Conservation (phyloP, 441 rosid species). For the Rhodomyrtus psidioides region DNA sequence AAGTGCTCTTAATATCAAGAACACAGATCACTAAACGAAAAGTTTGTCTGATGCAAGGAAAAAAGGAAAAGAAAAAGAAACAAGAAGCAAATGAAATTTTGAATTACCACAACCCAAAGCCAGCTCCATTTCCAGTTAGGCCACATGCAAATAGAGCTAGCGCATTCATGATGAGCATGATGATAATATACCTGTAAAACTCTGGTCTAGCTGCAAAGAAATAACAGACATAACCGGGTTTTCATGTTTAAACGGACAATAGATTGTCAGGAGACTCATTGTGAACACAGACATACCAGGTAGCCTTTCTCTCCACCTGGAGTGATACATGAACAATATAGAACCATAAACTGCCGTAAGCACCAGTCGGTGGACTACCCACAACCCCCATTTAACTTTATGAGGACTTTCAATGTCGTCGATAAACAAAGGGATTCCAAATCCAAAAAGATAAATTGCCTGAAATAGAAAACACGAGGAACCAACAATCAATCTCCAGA, state of each 20-base stretch:
- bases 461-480: conserved; percentile 13
- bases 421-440: conserved; percentile 74
- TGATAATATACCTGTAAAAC: conserved; percentile 58
- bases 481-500: not conserved
- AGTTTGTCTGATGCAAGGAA: not conserved
- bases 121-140: conserved; percentile 48
- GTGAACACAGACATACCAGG: conserved; percentile 44
- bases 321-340: conserved; percentile 67
- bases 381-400: conserved; percentile 65
- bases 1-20: not conserved
- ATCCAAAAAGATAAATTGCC: conserved; percentile 66
- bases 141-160: conserved; percentile 55
- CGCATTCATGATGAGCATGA: conserved; percentile 62
- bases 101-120: conserved; percentile 75
- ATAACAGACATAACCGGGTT: not conserved
- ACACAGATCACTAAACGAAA: not conserved
- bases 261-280: not conserved
- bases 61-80: not conserved
- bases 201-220: conserved; percentile 76
- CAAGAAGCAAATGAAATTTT: not conserved
- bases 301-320: conserved; percentile 74
- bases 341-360: conserved; percentile 72
- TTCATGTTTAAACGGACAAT: not conserved
- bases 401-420: conserved; percentile 38
- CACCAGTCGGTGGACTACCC: conserved; percentile 74